These are phyloP conservation scores for Colletotrichum horii DNA, from an alignment of 2,329 filamentous ascomycete species.

Conservation along the genomic window DNA sequence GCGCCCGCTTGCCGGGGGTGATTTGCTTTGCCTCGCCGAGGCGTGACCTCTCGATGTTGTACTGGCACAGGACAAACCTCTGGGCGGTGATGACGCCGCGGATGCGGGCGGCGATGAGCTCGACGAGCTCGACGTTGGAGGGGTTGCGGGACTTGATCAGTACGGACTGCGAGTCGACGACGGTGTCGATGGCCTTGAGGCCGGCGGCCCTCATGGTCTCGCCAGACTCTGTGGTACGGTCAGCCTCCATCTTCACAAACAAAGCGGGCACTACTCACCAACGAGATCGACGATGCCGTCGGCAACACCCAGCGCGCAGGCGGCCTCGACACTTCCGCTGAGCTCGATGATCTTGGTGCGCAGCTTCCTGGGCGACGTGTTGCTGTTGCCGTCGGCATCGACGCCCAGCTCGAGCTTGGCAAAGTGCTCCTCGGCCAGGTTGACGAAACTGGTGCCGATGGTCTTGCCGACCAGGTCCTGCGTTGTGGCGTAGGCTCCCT, in stretches of 20 bases:
- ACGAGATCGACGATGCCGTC: conserved; percentile 98
- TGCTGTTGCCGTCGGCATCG: conserved; percentile 42
- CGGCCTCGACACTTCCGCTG: conserved; percentile 95
- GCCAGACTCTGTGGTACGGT: conserved; percentile 74
- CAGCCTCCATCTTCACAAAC: neutral
- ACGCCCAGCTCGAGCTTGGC: conserved; percentile 70
- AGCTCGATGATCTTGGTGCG: conserved; percentile 92
- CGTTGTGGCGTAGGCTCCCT: conserved; percentile 72
- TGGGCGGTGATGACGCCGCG: conserved; percentile 94
- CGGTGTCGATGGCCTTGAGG: conserved; percentile 91
- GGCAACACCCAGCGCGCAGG: conserved; percentile 92
- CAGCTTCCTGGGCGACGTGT: conserved; percentile 55
- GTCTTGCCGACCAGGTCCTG: conserved; percentile 89
- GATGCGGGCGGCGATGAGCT: conserved; percentile 86
- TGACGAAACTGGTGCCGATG: conserved; percentile 94
- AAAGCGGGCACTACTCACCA: conserved; percentile 60
- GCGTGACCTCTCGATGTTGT: conserved; percentile 81
- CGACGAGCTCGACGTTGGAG: conserved; percentile 79
- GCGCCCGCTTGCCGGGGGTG: conserved; percentile 92
- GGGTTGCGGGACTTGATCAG: conserved; percentile 90
- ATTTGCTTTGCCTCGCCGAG: conserved; percentile 74
- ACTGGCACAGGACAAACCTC: conserved; percentile 92
- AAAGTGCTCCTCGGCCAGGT: conserved; percentile 85
- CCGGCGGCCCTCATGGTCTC: conserved; percentile 98
- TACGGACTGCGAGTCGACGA: conserved; percentile 85